phyloP scores from a whole-genome alignment of 352 stramenopile species.

The Phytophthora quininea region DNA sequence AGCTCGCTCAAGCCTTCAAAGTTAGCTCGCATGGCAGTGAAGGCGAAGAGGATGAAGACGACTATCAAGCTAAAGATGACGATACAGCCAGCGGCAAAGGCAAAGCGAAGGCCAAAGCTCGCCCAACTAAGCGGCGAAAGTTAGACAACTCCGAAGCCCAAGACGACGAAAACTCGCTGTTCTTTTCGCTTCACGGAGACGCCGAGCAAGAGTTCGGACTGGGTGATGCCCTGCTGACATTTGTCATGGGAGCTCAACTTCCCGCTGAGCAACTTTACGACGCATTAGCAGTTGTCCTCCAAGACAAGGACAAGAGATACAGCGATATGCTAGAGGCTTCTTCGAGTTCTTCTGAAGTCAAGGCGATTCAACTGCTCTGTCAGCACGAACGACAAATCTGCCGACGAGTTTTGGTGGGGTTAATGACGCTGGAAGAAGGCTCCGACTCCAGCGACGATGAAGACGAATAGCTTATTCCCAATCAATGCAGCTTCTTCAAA shows the following conservation, averaged over 20 bases:
- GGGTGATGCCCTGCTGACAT: slow-evolving; percentile 63
- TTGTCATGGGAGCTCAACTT: slow-evolving; percentile 58
- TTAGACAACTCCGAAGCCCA: slow-evolving; percentile 28
- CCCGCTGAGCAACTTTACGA: slow-evolving; percentile 72
- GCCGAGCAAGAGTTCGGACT: slow-evolving; percentile 65
- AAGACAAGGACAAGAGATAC: slow-evolving; percentile 71
- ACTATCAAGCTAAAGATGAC: slow-evolving; percentile 1
- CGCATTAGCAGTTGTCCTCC: slow-evolving; percentile 60
- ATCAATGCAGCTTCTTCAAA: no score
- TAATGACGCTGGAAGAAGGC: slow-evolving; percentile 67
- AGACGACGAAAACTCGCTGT: slow-evolving; percentile 34
- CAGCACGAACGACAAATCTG: slow-evolving; percentile 62
- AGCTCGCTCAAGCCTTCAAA: slow-evolving; percentile 49
- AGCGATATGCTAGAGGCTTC: slow-evolving; percentile 47
- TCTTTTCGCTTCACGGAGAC: slow-evolving; percentile 63
- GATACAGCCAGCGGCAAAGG: slow-evolving; percentile 6
- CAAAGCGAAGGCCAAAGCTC: slow-evolving; percentile 27
- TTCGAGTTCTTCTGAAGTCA: slow-evolving; percentile 18
- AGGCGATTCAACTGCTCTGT: slow-evolving; percentile 36
- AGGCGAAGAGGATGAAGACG: slow-evolving; percentile 26
- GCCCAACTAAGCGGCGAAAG: slow-evolving; percentile 55
- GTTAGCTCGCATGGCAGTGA: slow-evolving; percentile 32
- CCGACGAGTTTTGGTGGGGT: slow-evolving; percentile 62
- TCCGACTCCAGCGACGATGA: slow-evolving; percentile 51
- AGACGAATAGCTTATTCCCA: background rate